Percentiles rank a stretch among this genome's conserved stretches.
Evolutionary conservation across 2,329 filamentous ascomycete species (phyloP).

Genomic region (Fusarium lyarnte): DNA sequence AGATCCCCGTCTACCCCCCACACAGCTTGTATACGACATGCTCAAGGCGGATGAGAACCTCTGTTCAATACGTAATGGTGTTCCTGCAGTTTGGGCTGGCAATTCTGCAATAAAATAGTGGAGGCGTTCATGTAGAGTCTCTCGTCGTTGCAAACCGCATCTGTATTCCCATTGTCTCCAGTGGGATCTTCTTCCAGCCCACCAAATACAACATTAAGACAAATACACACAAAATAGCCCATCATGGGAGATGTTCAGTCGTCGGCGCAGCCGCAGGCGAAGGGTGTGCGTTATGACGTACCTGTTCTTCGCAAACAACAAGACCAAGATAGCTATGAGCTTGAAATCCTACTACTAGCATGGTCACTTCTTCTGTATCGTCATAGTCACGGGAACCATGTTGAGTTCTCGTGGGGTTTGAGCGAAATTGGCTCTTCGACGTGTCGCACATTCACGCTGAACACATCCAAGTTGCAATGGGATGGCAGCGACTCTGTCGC

Average conservation of each 20-base stretch:
- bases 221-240: neutral
- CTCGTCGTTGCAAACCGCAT: conserved; percentile 4
- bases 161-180: conserved; percentile 10
- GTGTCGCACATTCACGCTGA: conserved; percentile 32
- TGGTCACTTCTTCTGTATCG: conserved; percentile 40
- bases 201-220: neutral
- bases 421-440: conserved; percentile 21
- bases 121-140: conserved; percentile 32
- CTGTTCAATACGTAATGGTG: conserved; percentile 38
- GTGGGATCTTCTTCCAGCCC: conserved; percentile 1
- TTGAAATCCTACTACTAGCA: conserved; percentile 35
- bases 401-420: conserved; percentile 38
- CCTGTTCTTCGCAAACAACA: conserved; percentile 24
- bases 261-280: conserved; percentile 10
- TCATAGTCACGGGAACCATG: conserved; percentile 36
- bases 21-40: conserved; percentile 7
- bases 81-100: conserved; percentile 16
- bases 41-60: neutral
- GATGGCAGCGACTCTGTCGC: conserved; percentile 22
- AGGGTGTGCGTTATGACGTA: conserved; percentile 34
- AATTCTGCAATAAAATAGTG: conserved; percentile 29
- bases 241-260: conserved; percentile 28
- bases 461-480: conserved; percentile 38
- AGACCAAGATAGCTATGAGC: conserved; percentile 13
- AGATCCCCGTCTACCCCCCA: conserved; percentile 20